Base-by-base conservation (phyloP, 306 rosid genomes). In the Vigna hirtella region DNA sequence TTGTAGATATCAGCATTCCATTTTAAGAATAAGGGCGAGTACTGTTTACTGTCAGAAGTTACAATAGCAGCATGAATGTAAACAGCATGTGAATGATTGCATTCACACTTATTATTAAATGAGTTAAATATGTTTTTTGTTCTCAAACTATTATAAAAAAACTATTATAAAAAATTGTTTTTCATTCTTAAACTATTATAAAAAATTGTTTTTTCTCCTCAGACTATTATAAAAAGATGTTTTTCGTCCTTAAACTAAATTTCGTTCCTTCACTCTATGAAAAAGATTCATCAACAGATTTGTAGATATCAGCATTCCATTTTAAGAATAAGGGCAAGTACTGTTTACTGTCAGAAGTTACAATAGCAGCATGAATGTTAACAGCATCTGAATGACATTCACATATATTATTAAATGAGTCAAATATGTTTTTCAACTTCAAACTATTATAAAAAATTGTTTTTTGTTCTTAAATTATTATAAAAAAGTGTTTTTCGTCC, bases 21-120 rank as follows among this genome's bases (percentile, higher is more conserved):
- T 45, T 14, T 30, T 18, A 70, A 45, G 70, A 47, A 28, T 47
- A 70, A 49, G 26, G 22, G 5, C 16, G 64, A 51, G 32, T 15
- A 32, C 10, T 42, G 17, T 57, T 30, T 69, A 4, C 8, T 45
- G 76, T 26, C 12, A 55, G 30, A 77, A 28, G 17, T 9, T 53
- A 45, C 26, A 77, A 26, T 20, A 26, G 18, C 17, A 4, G 16
- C 80, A 20, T 48, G 64, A 51, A 15, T 49, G 50, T 30, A 65
- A 5, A 2, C 63, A 12, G n/a, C 26, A 61, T 38, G 15, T 11
- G 22, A 40, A 26, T 26, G 10, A 38, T 66, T 53, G 12, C 56
- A 66, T 66, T 24, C 24, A 55, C 66, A 12, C 30, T 12, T 66
- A 66, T 64, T 42, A 53, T 64, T 22, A 65, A 52, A 52, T 9